These are phyloP conservation scores for Colletotrichum camelliae DNA, from an alignment of 2,329 filamentous ascomycete genomes.

Conservation along the genomic window DNA sequence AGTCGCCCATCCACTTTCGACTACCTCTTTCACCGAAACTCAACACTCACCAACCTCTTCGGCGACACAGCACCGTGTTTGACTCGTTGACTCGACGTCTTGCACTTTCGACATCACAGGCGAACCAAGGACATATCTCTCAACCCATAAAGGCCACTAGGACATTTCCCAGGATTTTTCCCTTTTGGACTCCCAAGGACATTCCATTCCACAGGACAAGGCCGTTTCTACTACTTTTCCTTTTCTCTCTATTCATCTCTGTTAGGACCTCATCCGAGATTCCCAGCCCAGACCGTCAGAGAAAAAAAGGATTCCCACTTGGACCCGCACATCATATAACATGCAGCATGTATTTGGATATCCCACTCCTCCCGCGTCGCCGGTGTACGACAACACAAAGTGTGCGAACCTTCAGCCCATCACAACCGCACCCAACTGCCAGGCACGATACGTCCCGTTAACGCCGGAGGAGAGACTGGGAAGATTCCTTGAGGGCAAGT, in stretches of 20 bases:
- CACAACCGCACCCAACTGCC: slow-evolving; percentile 40
- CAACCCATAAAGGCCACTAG: slow-evolving; percentile 23
- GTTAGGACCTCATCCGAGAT: slow-evolving; percentile 20
- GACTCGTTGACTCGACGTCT: slow-evolving; percentile 59
- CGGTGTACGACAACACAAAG: slow-evolving; percentile 56
- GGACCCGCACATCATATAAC: slow-evolving; percentile 44
- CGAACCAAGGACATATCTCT: slow-evolving; percentile 22
- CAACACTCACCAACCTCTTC: not conserved
- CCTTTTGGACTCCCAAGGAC: slow-evolving; percentile 16
- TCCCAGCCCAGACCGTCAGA: slow-evolving; percentile 24
- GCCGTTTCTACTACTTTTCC: slow-evolving; percentile 25
- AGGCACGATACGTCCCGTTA: slow-evolving; percentile 58
- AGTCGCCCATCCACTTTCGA: slow-evolving; percentile 5
- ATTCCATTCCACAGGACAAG: slow-evolving; percentile 14
- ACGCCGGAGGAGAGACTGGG: slow-evolving; percentile 87
- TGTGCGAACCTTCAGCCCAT: slow-evolving; percentile 44
- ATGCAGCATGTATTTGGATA: slow-evolving; percentile 68
- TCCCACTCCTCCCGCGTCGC: slow-evolving; percentile 63
- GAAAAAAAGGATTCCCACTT: slow-evolving; percentile 18
- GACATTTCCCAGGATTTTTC: slow-evolving; percentile 1
- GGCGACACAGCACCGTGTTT: slow-evolving; percentile 28
- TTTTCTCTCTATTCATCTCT: slow-evolving; percentile 25
- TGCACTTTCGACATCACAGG: slow-evolving; percentile 25
- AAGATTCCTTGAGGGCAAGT: slow-evolving; percentile 78
- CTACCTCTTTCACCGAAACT: slow-evolving; percentile 6